A percentile compares a stretch with the other conserved stretches of the same genome.
Conservation (phyloP, 345 rosid species). For the Hypericum perforatum region DNA sequence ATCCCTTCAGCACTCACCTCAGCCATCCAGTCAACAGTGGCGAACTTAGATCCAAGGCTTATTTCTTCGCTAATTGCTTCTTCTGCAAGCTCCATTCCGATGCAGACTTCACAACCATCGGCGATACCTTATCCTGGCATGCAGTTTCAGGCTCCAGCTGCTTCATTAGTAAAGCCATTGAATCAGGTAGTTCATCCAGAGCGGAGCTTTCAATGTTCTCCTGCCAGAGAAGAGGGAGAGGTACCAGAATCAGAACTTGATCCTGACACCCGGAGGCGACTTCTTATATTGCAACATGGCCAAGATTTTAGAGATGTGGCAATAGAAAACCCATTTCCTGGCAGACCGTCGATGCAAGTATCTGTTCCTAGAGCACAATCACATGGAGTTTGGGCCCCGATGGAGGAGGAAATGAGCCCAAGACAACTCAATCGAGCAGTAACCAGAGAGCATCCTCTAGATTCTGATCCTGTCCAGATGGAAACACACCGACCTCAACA, state of each 20-base stretch:
- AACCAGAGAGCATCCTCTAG: conserved; percentile 56
- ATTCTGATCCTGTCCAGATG: conserved; percentile 50
- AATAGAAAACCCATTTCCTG: conserved; percentile 59
- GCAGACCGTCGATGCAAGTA: conserved; percentile 51
- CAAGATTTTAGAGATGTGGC: conserved; percentile 78
- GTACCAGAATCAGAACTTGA: conserved; percentile 97
- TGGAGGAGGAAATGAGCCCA: conserved; percentile 82
- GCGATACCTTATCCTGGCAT: conserved; percentile 35
- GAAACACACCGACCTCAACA: conserved; percentile 61
- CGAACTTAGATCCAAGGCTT: conserved; percentile 58
- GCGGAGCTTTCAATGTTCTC: conserved; percentile 75
- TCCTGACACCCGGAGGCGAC: conserved; percentile 94
- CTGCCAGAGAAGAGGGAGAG: conserved; percentile 98
- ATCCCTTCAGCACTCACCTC: conserved; percentile 45
- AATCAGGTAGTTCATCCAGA: conserved; percentile 50
- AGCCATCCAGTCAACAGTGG: conserved; percentile 35
- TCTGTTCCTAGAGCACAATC: conserved; percentile 54
- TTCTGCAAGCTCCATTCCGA: conserved; percentile 50
- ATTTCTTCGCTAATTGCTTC: conserved; percentile 48
- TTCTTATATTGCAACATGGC: conserved; percentile 96
- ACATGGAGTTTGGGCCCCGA: conserved; percentile 64
- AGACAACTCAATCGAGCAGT: conserved; percentile 44
- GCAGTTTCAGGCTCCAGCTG: conserved; percentile 41
- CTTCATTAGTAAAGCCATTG: conserved; percentile 46
- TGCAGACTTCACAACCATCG: conserved; percentile 40